Base-by-base conservation (phyloP, 495 filamentous ascomycete genomes). In the Penicillium antarcticum region DNA sequence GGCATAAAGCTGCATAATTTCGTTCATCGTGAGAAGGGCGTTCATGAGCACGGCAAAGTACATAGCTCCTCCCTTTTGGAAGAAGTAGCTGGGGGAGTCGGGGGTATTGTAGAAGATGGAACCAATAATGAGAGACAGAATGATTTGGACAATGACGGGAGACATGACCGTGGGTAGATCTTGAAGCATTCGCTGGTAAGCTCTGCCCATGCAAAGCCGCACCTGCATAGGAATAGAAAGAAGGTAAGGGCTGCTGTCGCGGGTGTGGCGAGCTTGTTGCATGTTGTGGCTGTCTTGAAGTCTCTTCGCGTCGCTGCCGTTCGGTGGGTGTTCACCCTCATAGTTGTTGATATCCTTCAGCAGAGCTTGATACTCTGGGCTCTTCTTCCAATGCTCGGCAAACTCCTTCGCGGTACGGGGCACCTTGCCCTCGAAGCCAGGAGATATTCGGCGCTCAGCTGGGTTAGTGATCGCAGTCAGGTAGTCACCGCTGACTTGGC, bases 41-140 rank as follows among this genome's bases (percentile, higher is more conserved):
- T 80, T 80, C 50, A 80, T 62, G 1, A 96, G 77, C 53, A 92
- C 83, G 33, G 89, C 87, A 61, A 96, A 95, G 79, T 95, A 97
- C 21, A 95, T 71, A 1, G 94, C 75, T 46, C 86, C 87, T 19
- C 87, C 89, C 36, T 62, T 64, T 45, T 68, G 65, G 45, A 66
- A 68, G 38, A 68, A 70, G 13, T 52, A 60, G 14, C 26, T 46
- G 11, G 57, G 51, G 13, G 42, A 52, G n/a, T 52, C 46, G 4
- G 65, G 65, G 2, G 57, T 55, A 19, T 87, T 79, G 60, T 84
- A 94, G 71, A 92, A 97, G 40, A 95, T 85, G 47, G 82, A 87
- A 21, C 86, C 84, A 60, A 95, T 83, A 60, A 97, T 86, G 35
- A 96, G 71, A 37, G 89, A 77, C 74, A 95, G 81, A 57, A 82